Evolutionary conservation across 768 basidiomycete genomes (phyloP).

Genomic region (Suillus weaverae): DNA sequence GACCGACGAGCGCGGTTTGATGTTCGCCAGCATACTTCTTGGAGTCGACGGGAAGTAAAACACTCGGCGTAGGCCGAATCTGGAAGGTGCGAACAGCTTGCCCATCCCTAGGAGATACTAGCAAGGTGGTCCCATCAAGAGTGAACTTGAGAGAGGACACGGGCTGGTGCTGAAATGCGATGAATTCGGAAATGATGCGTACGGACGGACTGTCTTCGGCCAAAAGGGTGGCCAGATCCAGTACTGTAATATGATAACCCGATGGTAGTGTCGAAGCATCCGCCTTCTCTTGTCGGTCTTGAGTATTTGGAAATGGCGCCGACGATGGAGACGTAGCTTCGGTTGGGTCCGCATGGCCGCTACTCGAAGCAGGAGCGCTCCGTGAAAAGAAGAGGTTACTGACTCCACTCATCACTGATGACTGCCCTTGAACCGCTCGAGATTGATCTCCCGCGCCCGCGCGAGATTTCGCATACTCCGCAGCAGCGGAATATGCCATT

Average conservation of each 20-base stretch:
- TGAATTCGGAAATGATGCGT: conserved; percentile 46
- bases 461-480: conserved; percentile 40
- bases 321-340: background rate
- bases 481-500: conserved; percentile 53
- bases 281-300: background rate
- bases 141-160: conserved; percentile 52
- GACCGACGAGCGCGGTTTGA: background rate
- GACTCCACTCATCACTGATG: conserved; percentile 26
- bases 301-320: background rate
- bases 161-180: conserved; percentile 46
- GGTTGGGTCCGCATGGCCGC: conserved; percentile 11
- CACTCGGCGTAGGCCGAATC: conserved; percentile 29
- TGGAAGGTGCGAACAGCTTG: conserved; percentile 52
- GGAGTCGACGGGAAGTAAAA: conserved; percentile 15
- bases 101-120: conserved; percentile 55
- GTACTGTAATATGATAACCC: conserved; percentile 52
- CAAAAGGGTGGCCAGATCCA: conserved; percentile 51
- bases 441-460: conserved; percentile 21
- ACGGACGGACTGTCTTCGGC: conserved; percentile 20
- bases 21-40: background rate
- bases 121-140: conserved; percentile 50
- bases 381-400: conserved; percentile 53
- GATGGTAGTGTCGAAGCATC: conserved; percentile 16
- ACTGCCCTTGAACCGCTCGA: conserved; percentile 12
- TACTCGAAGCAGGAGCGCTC: conserved; percentile 55